Base-by-base conservation (phyloP, 1,284 basidiomycete species). In the Trametes pubescens region DNA sequence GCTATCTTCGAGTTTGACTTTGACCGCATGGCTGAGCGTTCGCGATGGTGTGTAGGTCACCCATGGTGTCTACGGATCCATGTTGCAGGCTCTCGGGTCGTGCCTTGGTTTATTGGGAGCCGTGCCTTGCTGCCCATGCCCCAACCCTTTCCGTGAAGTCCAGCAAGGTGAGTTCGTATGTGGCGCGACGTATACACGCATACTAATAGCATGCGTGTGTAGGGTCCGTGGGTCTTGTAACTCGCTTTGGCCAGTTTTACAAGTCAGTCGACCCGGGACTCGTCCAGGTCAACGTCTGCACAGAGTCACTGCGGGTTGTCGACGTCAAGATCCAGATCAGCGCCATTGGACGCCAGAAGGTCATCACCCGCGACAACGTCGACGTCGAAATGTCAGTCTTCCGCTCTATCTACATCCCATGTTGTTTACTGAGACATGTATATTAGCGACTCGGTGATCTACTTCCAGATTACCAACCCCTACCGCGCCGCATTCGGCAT, bases 281-380 rank as follows among this genome's bases (percentile, higher is more conserved):
- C 24, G 90, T 92, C 57, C 88, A 94, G 72, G 90, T 98, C 77
- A 98, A 99, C 75, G 93, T 96, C 62, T 97, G 95, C 83, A 93
- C 93, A 9, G 96, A 98, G 76, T 83, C 84, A 1, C 83, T 96
- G 46, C 87, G 89, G 61, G 77, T 92, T 54, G 95, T 96, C 65
- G 94, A 98, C 72, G 96, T 99, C 77, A 96, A 96, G 79, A 96
- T 98, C 69, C 94, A 96, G 75, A 93, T 97, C 68, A 91, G 88
- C 65, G 79, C 90, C 8, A 96, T 98, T 68, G 94, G 94, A 29
- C 83, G 90, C 64, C 95, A 96, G 80, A 89, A 84, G 22, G 94
- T 93, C 73, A 92, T 93, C 74, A 93, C 91, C 21, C 86, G 90
- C 67, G 96, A 98, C 81, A 96, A 96, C 74, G 95, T 96, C 72